Percentiles rank a stretch among this genome's conserved stretches.
Conservation (phyloP, 805 yeast genomes). For the Candida incommunis region DNA sequence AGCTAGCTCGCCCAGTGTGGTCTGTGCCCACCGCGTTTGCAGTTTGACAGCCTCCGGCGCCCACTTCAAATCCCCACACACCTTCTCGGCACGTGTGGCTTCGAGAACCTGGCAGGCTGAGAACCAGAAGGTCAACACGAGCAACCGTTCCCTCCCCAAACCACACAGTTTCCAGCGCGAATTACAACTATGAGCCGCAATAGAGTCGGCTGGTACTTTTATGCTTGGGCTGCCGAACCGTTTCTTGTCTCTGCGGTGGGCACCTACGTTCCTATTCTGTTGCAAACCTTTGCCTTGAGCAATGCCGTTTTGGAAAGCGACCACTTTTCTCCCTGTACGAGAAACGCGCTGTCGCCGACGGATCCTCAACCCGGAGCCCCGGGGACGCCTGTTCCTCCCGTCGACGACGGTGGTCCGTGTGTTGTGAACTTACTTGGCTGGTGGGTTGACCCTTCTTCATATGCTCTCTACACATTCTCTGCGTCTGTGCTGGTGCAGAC, state of each 20-base stretch:
- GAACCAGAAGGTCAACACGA: too few relatives aligned
- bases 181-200: too few relatives aligned
- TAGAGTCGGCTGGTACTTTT: slow-evolving; percentile 50
- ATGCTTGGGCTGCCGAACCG: slow-evolving; percentile 68
- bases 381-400: slow-evolving; percentile 8
- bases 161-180: too few relatives aligned
- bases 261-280: slow-evolving; percentile 57
- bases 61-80: too few relatives aligned
- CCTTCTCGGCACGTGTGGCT: too few relatives aligned
- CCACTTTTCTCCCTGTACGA: slow-evolving; percentile 39
- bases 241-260: slow-evolving; percentile 69
- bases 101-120: too few relatives aligned
- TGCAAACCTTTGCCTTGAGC: slow-evolving; percentile 59
- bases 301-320: slow-evolving; percentile 55
- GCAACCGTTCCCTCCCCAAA: too few relatives aligned
- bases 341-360: slow-evolving; percentile 4
- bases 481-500: slow-evolving; percentile 62
- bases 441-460: slow-evolving; percentile 58
- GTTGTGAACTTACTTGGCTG: slow-evolving; percentile 31
- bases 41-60: too few relatives aligned
- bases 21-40: too few relatives aligned
- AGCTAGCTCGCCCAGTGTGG: too few relatives aligned
- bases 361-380: slow-evolving; percentile 9
- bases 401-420: slow-evolving; percentile 22
- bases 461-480: slow-evolving; percentile 62